phyloP scores from a whole-genome alignment of 805 yeast genomes.

The Lipomyces kockii region DNA sequence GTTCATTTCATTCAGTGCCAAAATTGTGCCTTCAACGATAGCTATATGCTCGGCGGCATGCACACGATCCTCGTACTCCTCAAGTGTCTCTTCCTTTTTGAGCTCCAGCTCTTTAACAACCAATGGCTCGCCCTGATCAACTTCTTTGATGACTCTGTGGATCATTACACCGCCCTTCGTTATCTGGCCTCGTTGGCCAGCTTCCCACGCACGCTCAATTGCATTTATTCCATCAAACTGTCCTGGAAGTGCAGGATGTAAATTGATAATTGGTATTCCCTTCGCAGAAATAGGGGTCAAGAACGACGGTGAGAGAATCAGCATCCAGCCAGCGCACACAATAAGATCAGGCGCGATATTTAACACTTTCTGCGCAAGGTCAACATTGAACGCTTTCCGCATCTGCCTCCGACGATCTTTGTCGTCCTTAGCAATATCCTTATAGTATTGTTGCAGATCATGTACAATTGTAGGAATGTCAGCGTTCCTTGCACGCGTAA shows the following conservation, averaged over 20 bases:
- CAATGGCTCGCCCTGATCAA: constrained; percentile 90
- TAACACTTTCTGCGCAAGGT: constrained; percentile 71
- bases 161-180: constrained; percentile 91
- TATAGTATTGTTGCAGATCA: constrained; percentile 71
- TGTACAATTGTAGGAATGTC: constrained; percentile 73
- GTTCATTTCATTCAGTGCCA: constrained; percentile 52
- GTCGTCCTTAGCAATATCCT: constrained; percentile 72
- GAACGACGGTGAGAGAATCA: constrained; percentile 80
- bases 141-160: constrained; percentile 94
- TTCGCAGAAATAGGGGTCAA: constrained; percentile 65
- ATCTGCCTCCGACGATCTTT: constrained; percentile 61
- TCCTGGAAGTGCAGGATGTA: constrained; percentile 97
- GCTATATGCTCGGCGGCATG: constrained; percentile 87
- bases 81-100: constrained; percentile 72
- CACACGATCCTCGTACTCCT: constrained; percentile 78
- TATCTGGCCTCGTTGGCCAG: constrained; percentile 83
- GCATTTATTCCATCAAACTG: constrained; percentile 98
- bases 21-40: constrained; percentile 86
- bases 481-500: constrained; percentile 73
- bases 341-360: constrained; percentile 76
- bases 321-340: constrained; percentile 99
- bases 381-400: constrained; percentile 74
- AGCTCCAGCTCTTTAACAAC: constrained; percentile 79
- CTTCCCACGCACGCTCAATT: constrained; percentile 93
- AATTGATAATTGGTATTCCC: constrained; percentile 78